These are phyloP conservation scores for Komagataella phaffii DNA, from an alignment of 805 yeast genomes.

Conservation along the genomic window DNA sequence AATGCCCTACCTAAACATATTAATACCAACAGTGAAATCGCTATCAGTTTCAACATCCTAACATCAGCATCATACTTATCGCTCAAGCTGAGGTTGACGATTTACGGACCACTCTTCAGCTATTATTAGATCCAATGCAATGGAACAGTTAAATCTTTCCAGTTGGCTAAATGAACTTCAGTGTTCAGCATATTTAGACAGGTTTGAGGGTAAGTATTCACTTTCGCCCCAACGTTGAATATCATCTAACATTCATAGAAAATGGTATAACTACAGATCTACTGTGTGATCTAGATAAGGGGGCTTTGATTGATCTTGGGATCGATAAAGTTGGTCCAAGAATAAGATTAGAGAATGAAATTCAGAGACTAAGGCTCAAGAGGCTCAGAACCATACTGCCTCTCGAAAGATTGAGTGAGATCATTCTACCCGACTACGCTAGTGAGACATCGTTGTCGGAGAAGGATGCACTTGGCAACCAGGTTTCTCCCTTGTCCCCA, in stretches of 20 bases:
- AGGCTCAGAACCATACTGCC: constrained; percentile 10
- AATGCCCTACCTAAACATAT: background rate
- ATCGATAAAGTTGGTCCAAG: constrained; percentile 75
- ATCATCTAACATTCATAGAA: constrained; percentile 11
- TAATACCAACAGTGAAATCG: no score
- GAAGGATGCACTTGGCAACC: background rate
- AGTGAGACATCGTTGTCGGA: background rate
- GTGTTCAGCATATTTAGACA: constrained; percentile 13
- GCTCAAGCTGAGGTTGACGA: background rate
- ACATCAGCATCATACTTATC: background rate
- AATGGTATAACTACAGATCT: constrained; percentile 46
- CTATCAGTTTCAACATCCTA: background rate
- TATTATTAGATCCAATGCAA: background rate
- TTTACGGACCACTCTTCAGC: background rate
- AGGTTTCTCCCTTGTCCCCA: background rate
- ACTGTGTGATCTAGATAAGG: constrained; percentile 45
- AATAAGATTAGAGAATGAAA: constrained; percentile 47
- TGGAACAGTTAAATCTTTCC: background rate
- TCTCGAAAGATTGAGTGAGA: constrained; percentile 8
- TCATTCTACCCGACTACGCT: background rate
- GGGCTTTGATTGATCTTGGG: constrained; percentile 60
- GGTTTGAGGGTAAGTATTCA: constrained; percentile 7
- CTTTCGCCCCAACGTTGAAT: background rate
- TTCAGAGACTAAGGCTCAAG: constrained; percentile 29
- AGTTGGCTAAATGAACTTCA: constrained; percentile 11